A percentile compares a stretch with the other conserved stretches of the same genome.
Evolutionary conservation across 495 filamentous ascomycete species (phyloP).

Genomic region (Lichenothelia convexa): DNA sequence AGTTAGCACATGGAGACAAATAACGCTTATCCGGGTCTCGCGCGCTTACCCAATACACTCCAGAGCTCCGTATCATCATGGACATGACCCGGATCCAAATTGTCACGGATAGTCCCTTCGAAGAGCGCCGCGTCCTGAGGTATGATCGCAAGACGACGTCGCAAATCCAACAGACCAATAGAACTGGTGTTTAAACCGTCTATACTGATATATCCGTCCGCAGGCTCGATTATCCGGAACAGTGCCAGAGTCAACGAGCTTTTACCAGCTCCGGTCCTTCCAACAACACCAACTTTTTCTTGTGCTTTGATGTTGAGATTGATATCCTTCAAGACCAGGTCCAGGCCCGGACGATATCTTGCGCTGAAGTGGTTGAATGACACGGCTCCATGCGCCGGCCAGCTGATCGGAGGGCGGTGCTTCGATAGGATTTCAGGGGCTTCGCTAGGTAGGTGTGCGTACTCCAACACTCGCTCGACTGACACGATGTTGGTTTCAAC

Average conservation of each 20-base stretch:
- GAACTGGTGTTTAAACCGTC: conserved; percentile 75
- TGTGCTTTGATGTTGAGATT: conserved; percentile 80
- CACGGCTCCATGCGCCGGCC: conserved; percentile 82
- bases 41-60: conserved; percentile 74
- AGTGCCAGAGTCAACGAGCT: conserved; percentile 84
- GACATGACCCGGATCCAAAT: conserved; percentile 84
- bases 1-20: conserved; percentile 5
- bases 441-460: conserved; percentile 82
- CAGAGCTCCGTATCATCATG: conserved; percentile 97
- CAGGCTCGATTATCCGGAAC: conserved; percentile 89
- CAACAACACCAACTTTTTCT: conserved; percentile 96
- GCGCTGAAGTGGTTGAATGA: conserved; percentile 88
- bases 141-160: conserved; percentile 87
- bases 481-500: conserved; percentile 99
- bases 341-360: conserved; percentile 71
- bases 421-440: conserved; percentile 86
- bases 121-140: conserved; percentile 97
- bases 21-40: background rate
- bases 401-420: conserved; percentile 69
- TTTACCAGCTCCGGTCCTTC: conserved; percentile 91
- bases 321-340: conserved; percentile 84
- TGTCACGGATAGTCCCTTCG: conserved; percentile 88
- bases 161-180: conserved; percentile 78
- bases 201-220: conserved; percentile 64
- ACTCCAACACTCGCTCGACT: conserved; percentile 94